A percentile compares a stretch with the other conserved stretches of the same genome.
Conservation (phyloP, 495 filamentous ascomycete genomes). For the Darksidea phi region DNA sequence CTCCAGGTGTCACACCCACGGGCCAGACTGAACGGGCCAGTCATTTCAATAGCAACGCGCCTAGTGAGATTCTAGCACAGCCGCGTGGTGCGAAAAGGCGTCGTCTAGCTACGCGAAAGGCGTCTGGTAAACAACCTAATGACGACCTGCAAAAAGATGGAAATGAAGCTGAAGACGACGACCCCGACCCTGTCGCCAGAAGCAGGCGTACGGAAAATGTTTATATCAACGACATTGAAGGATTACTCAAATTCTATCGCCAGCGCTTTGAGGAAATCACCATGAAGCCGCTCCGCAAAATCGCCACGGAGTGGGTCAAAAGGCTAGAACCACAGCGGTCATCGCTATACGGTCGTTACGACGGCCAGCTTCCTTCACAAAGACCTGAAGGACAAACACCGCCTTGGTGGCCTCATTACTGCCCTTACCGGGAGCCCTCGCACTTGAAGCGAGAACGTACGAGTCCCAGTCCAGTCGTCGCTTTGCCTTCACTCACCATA, state of each 20-base stretch:
- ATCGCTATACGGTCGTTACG: not conserved
- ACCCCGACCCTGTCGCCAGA: too few relatives aligned
- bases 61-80: too few relatives aligned
- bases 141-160: too few relatives aligned
- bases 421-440: constrained; percentile 9
- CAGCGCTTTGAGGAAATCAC: not conserved
- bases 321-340: not conserved
- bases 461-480: not conserved
- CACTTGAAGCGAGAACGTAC: constrained; percentile 7
- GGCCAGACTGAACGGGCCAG: too few relatives aligned
- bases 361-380: not conserved
- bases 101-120: too few relatives aligned
- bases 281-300: not conserved
- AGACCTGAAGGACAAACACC: not conserved
- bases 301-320: not conserved
- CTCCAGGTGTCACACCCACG: too few relatives aligned
- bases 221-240: not conserved
- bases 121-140: too few relatives aligned
- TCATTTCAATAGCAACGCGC: too few relatives aligned
- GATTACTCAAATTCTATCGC: not conserved
- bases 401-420: constrained; percentile 13
- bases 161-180: too few relatives aligned
- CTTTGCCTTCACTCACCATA: not conserved
- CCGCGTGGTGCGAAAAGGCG: too few relatives aligned
- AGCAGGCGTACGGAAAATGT: not conserved